Evolutionary conservation across 805 yeast genomes (phyloP).

Genomic region (Crinitomyces ghanaensis): DNA sequence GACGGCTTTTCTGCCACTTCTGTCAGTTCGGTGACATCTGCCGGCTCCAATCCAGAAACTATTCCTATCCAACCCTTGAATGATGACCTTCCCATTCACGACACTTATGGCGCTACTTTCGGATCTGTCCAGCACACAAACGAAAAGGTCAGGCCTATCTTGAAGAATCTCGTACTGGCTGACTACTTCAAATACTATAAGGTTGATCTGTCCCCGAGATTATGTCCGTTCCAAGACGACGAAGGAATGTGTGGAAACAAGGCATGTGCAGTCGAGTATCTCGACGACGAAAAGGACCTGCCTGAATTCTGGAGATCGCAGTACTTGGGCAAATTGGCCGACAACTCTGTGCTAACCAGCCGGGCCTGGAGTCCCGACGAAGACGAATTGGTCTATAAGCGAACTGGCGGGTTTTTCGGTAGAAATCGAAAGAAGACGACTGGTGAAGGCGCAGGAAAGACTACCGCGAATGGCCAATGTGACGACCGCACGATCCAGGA

Average conservation of each 20-base stretch:
- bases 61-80: background rate
- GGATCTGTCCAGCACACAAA: constrained; percentile 43
- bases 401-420: no score
- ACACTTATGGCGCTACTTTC: constrained; percentile 18
- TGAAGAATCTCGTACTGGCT: constrained; percentile 49
- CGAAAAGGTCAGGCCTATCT: constrained; percentile 38
- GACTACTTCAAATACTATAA: constrained; percentile 85
- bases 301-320: constrained; percentile 69
- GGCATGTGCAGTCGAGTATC: constrained; percentile 81
- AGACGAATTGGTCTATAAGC: constrained; percentile 8
- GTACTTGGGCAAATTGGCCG: constrained; percentile 44
- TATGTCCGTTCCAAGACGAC: constrained; percentile 74
- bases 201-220: constrained; percentile 52
- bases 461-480: no score
- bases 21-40: background rate
- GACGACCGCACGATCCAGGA: constrained; percentile 10
- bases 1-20: background rate
- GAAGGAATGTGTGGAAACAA: constrained; percentile 75
- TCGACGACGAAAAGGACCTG: constrained; percentile 58
- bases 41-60: background rate
- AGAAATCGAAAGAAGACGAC: no score
- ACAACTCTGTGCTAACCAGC: constrained; percentile 23
- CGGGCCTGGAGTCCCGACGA: constrained; percentile 13
- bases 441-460: no score
- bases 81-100: constrained; percentile 3